phyloP scores from a whole-genome alignment of 164 flowering plant genomes.

The Berberis vulgaris region DNA sequence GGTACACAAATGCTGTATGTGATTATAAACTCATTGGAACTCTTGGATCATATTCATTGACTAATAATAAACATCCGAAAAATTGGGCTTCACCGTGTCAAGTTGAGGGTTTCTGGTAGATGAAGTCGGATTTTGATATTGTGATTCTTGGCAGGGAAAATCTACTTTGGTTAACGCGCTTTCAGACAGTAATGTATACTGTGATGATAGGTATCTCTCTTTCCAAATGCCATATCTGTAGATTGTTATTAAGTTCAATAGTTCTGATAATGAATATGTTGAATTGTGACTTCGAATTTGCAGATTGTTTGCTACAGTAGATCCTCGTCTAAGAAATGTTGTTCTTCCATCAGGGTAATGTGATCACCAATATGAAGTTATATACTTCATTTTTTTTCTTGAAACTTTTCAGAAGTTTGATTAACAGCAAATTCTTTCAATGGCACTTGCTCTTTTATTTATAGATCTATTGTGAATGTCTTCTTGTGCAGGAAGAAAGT shows the following conservation, averaged over 20 bases:
- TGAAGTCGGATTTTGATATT: background rate
- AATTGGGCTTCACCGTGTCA: background rate
- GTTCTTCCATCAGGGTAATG: conserved; percentile 92
- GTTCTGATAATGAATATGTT: conserved; percentile 3
- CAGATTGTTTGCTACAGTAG: conserved; percentile 97
- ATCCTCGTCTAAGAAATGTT: conserved; percentile 72
- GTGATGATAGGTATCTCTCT: conserved; percentile 67
- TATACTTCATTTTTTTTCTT: background rate
- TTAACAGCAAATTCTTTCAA: background rate
- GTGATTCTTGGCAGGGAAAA: conserved; percentile 56
- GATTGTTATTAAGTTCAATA: background rate
- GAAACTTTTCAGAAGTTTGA: background rate
- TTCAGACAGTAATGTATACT: conserved; percentile 59
- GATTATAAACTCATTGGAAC: conserved; percentile 4
- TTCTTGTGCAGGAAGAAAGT: conserved; percentile 64
- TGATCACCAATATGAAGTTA: background rate
- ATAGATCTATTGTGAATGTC: conserved; percentile 2
- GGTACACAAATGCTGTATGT: conserved; percentile 98
- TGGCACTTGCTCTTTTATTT: background rate
- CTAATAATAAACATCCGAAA: background rate
- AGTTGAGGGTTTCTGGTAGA: background rate
- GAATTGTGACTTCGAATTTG: conserved; percentile 8
- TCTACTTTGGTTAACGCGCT: conserved; percentile 81
- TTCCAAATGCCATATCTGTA: background rate
- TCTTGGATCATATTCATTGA: background rate